These are phyloP conservation scores for Pythium monospermum DNA, from an alignment of 352 stramenopile genomes.

Conservation along the genomic window DNA sequence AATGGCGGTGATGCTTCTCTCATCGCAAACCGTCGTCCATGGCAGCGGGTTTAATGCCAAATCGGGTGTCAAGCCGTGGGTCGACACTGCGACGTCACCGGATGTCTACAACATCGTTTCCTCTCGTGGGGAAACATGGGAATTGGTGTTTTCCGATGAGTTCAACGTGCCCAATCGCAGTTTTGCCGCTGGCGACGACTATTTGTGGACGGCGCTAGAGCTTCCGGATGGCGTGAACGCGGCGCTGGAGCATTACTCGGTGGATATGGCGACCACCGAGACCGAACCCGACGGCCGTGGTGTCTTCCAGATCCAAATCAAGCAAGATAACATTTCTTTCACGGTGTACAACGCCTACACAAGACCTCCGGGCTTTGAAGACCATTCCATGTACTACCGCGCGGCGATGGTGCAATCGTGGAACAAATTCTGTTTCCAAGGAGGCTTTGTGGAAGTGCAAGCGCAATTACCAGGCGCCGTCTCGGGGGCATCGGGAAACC, in stretches of 20 bases:
- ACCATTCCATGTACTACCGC: constrained; percentile 26
- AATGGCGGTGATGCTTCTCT: too few relatives aligned
- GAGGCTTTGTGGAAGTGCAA: constrained; percentile 91
- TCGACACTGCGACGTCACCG: constrained; percentile 25
- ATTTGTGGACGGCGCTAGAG: constrained; percentile 86
- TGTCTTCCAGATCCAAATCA: constrained; percentile 36
- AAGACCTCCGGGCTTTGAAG: constrained; percentile 18
- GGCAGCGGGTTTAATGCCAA: too few relatives aligned
- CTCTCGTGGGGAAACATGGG: constrained; percentile 27
- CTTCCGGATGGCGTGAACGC: constrained; percentile 88
- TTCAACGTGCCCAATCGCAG: constrained; percentile 71
- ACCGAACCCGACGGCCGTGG: constrained; percentile 24
- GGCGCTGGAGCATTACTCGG: constrained; percentile 90
- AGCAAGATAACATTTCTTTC: constrained; percentile 33
- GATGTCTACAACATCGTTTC: constrained; percentile 10
- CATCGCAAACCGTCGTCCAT: too few relatives aligned
- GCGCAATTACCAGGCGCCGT: constrained; percentile 84
- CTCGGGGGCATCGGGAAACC: constrained; percentile 34
- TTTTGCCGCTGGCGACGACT: constrained; percentile 84
- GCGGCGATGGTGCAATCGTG: constrained; percentile 91
- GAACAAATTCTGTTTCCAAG: constrained; percentile 96
- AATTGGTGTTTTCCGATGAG: constrained; percentile 86
- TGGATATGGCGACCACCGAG: constrained; percentile 45
- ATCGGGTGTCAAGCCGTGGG: constrained; percentile 24
- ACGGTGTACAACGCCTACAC: constrained; percentile 65